phyloP scores from a whole-genome alignment of 139 green algal species.

The Astrephomene gubernaculifera region DNA sequence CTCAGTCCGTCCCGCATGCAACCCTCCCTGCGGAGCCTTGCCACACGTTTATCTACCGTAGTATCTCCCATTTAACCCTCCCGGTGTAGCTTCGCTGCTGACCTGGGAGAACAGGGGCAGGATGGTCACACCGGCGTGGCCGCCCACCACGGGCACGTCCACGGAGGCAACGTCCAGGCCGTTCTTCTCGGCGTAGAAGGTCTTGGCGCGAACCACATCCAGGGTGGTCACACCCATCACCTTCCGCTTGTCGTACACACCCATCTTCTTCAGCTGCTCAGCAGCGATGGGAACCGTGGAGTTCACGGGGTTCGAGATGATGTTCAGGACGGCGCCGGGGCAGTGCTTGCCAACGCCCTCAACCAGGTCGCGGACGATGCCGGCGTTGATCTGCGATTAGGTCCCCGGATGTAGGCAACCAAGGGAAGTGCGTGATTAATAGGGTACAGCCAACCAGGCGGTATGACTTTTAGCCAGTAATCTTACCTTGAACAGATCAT shows the following conservation, averaged over 20 bases:
- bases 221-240: slow-evolving; percentile 89
- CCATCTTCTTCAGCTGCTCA: slow-evolving; percentile 86
- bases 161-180: slow-evolving; percentile 87
- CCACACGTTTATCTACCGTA: no score
- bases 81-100: no score
- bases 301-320: slow-evolving; percentile 99
- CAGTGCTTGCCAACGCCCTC: slow-evolving; percentile 91
- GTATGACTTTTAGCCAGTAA: no score
- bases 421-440: background rate
- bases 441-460: no score
- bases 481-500: slow-evolving; percentile 99
- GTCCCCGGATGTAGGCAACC: background rate
- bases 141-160: slow-evolving; percentile 97
- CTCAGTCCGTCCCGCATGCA: no score
- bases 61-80: no score
- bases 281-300: slow-evolving; percentile 98
- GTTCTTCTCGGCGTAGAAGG: slow-evolving; percentile 96
- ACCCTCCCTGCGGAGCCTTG: no score
- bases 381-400: slow-evolving; percentile 83
- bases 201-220: slow-evolving; percentile 92
- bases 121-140: slow-evolving; percentile 98
- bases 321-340: slow-evolving; percentile 89
- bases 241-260: slow-evolving; percentile 87
- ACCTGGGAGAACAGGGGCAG: slow-evolving; percentile 98
- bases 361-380: slow-evolving; percentile 93